phyloP scores from a whole-genome alignment of 352 stramenopile species.

The Phytopythium boreale region DNA sequence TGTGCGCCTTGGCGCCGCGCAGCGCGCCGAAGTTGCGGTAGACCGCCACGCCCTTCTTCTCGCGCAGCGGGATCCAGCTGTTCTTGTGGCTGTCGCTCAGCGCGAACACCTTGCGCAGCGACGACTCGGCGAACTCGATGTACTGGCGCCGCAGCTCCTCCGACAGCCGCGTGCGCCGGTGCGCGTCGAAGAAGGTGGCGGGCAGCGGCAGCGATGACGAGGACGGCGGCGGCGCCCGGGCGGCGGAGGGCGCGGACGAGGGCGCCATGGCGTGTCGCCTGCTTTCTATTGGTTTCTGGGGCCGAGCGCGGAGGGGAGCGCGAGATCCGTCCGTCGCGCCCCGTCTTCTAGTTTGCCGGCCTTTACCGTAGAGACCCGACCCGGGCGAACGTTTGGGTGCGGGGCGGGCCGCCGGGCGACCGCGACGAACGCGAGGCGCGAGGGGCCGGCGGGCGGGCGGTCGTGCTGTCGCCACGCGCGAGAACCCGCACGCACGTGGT shows the following conservation, averaged over 20 bases:
- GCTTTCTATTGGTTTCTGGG: no score
- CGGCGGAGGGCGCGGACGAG: not conserved
- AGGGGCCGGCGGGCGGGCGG: no score
- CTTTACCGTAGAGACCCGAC: no score
- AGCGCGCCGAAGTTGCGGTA: slow-evolving; percentile 76
- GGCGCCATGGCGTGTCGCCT: not conserved
- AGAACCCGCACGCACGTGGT: no score
- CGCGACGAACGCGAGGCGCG: no score
- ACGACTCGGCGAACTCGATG: slow-evolving; percentile 78
- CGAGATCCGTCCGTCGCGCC: no score
- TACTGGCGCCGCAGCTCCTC: slow-evolving; percentile 75
- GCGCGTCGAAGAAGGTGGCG: slow-evolving; percentile 75
- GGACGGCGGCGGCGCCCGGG: slow-evolving; percentile 3
- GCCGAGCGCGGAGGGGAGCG: no score
- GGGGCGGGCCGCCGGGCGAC: no score
- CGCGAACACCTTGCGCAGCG: slow-evolving; percentile 81
- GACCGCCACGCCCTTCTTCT: slow-evolving; percentile 81
- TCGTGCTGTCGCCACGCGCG: not conserved
- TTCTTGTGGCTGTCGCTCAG: slow-evolving; percentile 79
- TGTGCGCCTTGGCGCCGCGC: slow-evolving; percentile 53
- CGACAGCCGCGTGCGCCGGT: slow-evolving; percentile 36
- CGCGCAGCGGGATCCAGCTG: slow-evolving; percentile 80
- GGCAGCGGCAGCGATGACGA: slow-evolving; percentile 68
- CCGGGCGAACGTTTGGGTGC: no score
- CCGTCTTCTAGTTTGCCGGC: no score